Base-by-base conservation (phyloP, 768 basidiomycete species). In the Clitopilus hobsonii region DNA sequence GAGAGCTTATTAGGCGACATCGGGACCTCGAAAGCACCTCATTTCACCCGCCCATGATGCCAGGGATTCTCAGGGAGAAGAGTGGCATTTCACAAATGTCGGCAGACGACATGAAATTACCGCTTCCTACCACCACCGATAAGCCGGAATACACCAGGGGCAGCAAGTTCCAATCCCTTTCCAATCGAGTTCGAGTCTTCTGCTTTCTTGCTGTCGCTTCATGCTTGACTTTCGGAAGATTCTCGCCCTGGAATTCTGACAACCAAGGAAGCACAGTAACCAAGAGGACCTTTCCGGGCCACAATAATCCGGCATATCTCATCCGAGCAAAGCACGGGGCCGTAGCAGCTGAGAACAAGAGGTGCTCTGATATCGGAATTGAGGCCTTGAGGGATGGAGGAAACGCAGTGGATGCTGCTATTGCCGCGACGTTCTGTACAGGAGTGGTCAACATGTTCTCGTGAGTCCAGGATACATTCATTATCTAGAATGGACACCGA, bases 391-490 rank as follows among this genome's bases (percentile, higher is more conserved):
- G 84, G 71, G 80, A 83, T 6, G 94, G 94, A 24, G 96, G 96
- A 16, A 95, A 90, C 63, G 94, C 95, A 0, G 83, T 96, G 14
- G 96, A 98, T 60, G 87, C 96, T 0, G 88, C 85, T 0, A 84
- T 98, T 53, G 82, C 85, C 20, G 79, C 89, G 0, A 83, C 87
- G 0, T 74, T 98, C 23, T 98, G 96, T 65, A 73, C 74, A 28
- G 89, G 90, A 5, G 86, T 91, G 2, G 83, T 93, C 51, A 94
- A 94, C 67, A 92, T 92, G 85, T 97, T 94, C 67, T 91, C 91
- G 79, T 94, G 63, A 65, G 84, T 78, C 25, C 10, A 6, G 6
- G 16, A 51, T 51, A 16, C 10, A n/a, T 30, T 27, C 49, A 26
- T 6, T 20, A 28, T 27, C 6, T 16, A 27, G 14, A 27, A 6